A percentile compares a stretch with the other conserved stretches of the same genome.
phyloP scores from a whole-genome alignment of 1,139 yeast genomes.

The Yamadazyma atlantica region DNA sequence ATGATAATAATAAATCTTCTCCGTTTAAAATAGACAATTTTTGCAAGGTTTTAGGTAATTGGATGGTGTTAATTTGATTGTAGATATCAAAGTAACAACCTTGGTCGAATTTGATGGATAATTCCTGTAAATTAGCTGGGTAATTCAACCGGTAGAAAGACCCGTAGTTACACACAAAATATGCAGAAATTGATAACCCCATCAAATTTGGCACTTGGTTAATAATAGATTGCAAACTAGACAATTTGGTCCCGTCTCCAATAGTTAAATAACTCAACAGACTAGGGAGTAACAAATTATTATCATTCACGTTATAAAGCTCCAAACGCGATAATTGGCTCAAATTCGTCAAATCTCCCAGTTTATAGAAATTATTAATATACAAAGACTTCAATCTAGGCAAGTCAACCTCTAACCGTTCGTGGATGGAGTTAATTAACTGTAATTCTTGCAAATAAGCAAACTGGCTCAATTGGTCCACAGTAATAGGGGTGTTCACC shows the following conservation, averaged over 20 bases:
- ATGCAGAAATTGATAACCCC: constrained; percentile 3
- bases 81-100: constrained; percentile 8
- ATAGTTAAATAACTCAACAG: constrained; percentile 5
- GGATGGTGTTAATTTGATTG: constrained; percentile 8
- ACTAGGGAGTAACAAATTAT: constrained; percentile 6
- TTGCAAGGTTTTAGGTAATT: constrained; percentile 7
- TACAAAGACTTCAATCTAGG: constrained; percentile 8
- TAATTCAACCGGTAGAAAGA: constrained; percentile 7
- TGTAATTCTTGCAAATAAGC: constrained; percentile 5
- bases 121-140: constrained; percentile 6
- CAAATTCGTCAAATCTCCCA: constrained; percentile 8
- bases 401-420: constrained; percentile 7
- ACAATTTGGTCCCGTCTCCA: constrained; percentile 9
- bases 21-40: constrained; percentile 7
- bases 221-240: constrained; percentile 5
- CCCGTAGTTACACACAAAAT: constrained; percentile 7
- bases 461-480: constrained; percentile 3
- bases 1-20: constrained; percentile 10
- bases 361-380: constrained; percentile 7
- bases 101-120: constrained; percentile 7
- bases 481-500: constrained; percentile 4
- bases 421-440: constrained; percentile 5
- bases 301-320: constrained; percentile 9
- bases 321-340: constrained; percentile 5
- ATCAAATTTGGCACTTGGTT: constrained; percentile 5